These are phyloP conservation scores for Citrus mangshanensis DNA, from an alignment of 345 rosid species.

Conservation along the genomic window DNA sequence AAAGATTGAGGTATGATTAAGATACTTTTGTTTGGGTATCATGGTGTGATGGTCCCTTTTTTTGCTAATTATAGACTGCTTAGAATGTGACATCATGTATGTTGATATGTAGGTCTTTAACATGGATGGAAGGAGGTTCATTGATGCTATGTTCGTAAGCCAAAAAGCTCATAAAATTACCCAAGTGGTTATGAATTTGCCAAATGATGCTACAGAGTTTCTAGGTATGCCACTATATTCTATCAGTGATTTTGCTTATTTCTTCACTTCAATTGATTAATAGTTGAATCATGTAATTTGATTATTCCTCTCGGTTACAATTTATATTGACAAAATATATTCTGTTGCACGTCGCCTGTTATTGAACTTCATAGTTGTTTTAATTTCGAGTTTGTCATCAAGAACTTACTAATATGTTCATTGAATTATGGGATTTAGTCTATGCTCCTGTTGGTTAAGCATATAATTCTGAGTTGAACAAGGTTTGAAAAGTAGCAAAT, in stretches of 20 bases:
- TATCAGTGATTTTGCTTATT: background rate
- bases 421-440: background rate
- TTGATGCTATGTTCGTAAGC: slow-evolving; percentile 65
- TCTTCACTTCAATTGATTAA: background rate
- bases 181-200: slow-evolving; percentile 85
- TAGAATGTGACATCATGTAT: slow-evolving; percentile 4
- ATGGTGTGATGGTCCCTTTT: background rate
- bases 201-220: slow-evolving; percentile 77
- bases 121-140: slow-evolving; percentile 93
- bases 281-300: background rate
- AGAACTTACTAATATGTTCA: background rate
- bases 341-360: background rate
- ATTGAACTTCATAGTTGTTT: background rate
- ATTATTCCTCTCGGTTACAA: background rate
- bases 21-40: background rate
- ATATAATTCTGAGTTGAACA: background rate
- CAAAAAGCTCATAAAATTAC: slow-evolving; percentile 64
- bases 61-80: background rate
- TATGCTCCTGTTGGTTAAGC: background rate
- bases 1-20: slow-evolving; percentile 54
- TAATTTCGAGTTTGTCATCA: background rate
- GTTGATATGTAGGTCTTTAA: slow-evolving; percentile 53
- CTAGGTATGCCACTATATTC: slow-evolving; percentile 41
- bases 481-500: background rate
- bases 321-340: background rate